A percentile compares a stretch with the other conserved stretches of the same genome.
Conservation (phyloP, 176 grass and related monocot genomes). For the Ampelocalamus luodianensis region DNA sequence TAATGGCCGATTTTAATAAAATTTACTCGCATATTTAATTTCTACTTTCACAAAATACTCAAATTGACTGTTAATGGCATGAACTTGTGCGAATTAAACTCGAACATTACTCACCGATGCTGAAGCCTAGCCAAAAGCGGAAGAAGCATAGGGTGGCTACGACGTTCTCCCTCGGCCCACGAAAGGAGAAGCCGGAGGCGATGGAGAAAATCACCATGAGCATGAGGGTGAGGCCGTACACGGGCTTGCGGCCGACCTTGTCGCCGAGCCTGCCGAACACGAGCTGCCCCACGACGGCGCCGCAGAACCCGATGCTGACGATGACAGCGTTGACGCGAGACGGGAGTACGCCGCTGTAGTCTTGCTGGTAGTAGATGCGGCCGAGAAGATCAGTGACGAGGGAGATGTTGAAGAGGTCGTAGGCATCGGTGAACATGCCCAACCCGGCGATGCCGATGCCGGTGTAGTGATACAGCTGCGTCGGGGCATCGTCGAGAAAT, state of each 20-base stretch:
- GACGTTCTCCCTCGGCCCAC: background rate
- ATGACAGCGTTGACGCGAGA: background rate
- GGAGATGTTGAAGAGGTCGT: background rate
- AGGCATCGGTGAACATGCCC: slow-evolving; percentile 47
- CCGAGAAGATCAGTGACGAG: slow-evolving; percentile 39
- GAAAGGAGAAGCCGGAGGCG: slow-evolving; percentile 46
- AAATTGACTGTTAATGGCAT: background rate
- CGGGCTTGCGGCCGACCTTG: background rate
- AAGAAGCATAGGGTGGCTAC: slow-evolving; percentile 49
- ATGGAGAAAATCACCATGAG: slow-evolving; percentile 37
- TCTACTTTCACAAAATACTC: background rate
- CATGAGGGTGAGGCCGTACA: background rate
- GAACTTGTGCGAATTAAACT: background rate
- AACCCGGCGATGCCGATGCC: slow-evolving; percentile 29
- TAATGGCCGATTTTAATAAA: background rate
- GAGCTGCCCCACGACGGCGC: background rate
- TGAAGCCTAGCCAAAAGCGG: background rate
- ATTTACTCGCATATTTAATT: background rate
- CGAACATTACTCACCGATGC: background rate
- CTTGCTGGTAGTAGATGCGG: slow-evolving; percentile 34
- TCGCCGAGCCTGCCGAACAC: background rate
- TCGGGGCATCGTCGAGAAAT: background rate
- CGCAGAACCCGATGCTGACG: background rate
- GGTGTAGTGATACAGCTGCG: slow-evolving; percentile 18
- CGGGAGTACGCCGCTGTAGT: background rate